Percentiles rank a stretch among this genome's conserved stretches.
phyloP scores from a whole-genome alignment of 2,329 filamentous ascomycete species.

The Fusarium subtropicale region DNA sequence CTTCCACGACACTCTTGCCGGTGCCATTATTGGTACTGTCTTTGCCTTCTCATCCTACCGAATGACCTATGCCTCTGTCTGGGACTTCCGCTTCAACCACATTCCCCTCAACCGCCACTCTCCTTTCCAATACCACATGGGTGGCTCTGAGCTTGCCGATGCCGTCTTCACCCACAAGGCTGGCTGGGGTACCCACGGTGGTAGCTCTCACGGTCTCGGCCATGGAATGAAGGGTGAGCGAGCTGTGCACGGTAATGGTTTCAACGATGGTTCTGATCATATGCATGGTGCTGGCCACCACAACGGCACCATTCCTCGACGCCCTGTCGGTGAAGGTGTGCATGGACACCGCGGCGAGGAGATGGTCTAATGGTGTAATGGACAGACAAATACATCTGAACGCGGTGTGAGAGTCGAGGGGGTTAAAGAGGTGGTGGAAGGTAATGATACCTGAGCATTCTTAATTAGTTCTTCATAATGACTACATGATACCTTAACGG shows the following conservation, averaged over 20 bases:
- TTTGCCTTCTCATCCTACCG: constrained; percentile 74
- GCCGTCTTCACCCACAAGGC: constrained; percentile 69
- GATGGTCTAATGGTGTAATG: constrained; percentile 26
- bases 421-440: not conserved
- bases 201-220: constrained; percentile 17
- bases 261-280: constrained; percentile 30
- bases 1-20: constrained; percentile 79
- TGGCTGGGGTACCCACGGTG: constrained; percentile 63
- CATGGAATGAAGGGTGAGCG: constrained; percentile 3
- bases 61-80: constrained; percentile 75
- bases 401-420: no score
- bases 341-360: constrained; percentile 20
- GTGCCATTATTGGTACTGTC: constrained; percentile 71
- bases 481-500: constrained; percentile 23
- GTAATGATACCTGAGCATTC: not conserved
- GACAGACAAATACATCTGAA: no score
- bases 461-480: constrained; percentile 4
- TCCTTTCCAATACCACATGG: constrained; percentile 64
- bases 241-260: constrained; percentile 7
- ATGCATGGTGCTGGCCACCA: constrained; percentile 26
- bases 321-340: constrained; percentile 22
- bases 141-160: constrained; percentile 61
- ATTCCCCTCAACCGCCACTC: constrained; percentile 70
- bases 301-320: constrained; percentile 35
- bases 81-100: constrained; percentile 75